Conservation (phyloP, 176 grass and related monocot genomes). For the Oryza nivara region DNA sequence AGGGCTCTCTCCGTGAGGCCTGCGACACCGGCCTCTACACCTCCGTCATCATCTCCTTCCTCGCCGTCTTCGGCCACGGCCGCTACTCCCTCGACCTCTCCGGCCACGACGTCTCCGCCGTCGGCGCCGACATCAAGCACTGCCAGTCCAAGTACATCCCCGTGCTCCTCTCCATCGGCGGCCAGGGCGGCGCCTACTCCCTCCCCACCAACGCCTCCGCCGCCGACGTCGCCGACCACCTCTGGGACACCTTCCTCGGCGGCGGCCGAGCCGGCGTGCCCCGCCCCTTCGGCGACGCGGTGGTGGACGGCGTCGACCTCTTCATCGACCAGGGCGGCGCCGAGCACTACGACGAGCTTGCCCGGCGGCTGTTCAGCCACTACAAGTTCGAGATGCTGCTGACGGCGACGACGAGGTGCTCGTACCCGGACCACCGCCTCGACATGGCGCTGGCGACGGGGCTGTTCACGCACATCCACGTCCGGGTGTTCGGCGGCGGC, state of each 20-base stretch:
- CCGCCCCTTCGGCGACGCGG: background rate
- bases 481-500: slow-evolving; percentile 63
- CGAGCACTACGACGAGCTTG: slow-evolving; percentile 30
- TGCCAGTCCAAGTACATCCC: slow-evolving; percentile 20
- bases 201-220: background rate
- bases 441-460: slow-evolving; percentile 45
- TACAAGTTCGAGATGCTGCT: background rate
- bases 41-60: background rate
- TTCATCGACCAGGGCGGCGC: background rate
- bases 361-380: background rate
- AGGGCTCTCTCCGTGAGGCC: slow-evolving; percentile 23
- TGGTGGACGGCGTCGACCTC: background rate
- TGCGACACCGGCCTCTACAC: slow-evolving; percentile 25
- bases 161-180: background rate
- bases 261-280: background rate
- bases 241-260: background rate
- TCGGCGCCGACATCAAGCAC: slow-evolving; percentile 38
- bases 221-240: background rate
- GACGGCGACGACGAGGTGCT: slow-evolving; percentile 57
- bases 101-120: slow-evolving; percentile 5
- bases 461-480: slow-evolving; percentile 65
- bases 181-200: background rate
- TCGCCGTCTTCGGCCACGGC: slow-evolving; percentile 11
- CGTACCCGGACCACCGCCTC: slow-evolving; percentile 37
- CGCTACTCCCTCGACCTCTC: background rate